Conservation (phyloP, 2,329 filamentous ascomycete species). For the Colletotrichum chrysophilum region DNA sequence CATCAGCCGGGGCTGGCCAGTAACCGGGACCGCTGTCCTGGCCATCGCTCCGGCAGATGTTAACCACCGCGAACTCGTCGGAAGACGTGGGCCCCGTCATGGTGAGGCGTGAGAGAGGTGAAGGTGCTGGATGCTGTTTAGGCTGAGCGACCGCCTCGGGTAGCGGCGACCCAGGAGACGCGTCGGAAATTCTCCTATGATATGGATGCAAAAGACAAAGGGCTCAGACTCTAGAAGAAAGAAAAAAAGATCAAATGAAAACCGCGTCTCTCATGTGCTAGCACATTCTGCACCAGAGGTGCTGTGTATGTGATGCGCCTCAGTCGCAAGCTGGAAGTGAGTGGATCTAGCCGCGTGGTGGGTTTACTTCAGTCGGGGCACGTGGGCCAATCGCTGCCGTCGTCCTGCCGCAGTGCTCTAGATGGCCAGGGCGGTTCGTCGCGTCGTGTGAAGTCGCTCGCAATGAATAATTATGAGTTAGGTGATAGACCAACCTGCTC, state of each 20-base stretch:
- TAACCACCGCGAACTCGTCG: conserved; percentile 28
- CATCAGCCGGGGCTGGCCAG: conserved; percentile 37
- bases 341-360: conserved; percentile 11
- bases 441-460: background rate
- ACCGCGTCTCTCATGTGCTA: background rate
- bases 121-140: background rate
- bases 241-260: background rate
- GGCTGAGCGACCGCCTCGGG: background rate
- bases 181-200: background rate
- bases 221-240: background rate
- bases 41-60: conserved; percentile 51
- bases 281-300: conserved; percentile 4
- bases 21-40: conserved; percentile 49
- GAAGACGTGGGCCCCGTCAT: background rate
- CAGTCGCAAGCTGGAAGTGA: background rate
- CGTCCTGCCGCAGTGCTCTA: background rate
- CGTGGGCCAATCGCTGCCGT: background rate
- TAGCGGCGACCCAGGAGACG: background rate
- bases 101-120: background rate
- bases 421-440: background rate
- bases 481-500: background rate
- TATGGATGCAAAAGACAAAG: background rate
- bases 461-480: background rate
- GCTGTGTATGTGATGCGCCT: background rate
- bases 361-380: background rate